Conservation (phyloP, 345 rosid species). For the Eucalyptus melliodora region DNA sequence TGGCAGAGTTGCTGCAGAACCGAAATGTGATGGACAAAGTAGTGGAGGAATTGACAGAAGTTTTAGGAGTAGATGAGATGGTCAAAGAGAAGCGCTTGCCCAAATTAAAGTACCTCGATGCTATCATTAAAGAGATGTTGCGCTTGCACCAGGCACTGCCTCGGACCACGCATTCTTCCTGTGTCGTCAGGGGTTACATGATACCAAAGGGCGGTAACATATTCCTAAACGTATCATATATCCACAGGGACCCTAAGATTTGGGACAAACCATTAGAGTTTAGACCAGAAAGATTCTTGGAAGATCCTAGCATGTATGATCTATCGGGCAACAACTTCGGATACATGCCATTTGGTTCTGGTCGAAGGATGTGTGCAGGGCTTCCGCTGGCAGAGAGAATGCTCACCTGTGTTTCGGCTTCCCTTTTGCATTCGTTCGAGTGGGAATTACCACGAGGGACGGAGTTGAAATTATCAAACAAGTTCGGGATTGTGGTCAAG, state of each 20-base stretch:
- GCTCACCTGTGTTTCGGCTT: conserved; percentile 16
- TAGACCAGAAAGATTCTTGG: conserved; percentile 28
- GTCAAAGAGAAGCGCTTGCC: conserved; percentile 39
- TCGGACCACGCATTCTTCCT: conserved; percentile 7
- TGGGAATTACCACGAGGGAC: conserved; percentile 30
- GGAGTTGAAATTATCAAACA: conserved; percentile 18
- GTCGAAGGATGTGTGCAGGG: conserved; percentile 43
- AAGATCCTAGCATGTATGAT: conserved; percentile 4
- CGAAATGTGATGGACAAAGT: conserved; percentile 12
- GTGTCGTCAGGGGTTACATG: not conserved
- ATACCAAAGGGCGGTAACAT: conserved; percentile 27
- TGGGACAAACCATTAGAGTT: conserved; percentile 44
- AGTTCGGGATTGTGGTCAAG: conserved; percentile 34
- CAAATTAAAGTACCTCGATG: conserved; percentile 15
- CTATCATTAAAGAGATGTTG: conserved; percentile 27
- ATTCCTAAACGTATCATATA: conserved; percentile 30
- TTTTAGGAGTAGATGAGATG: conserved; percentile 16
- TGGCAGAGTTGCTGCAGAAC: conserved; percentile 28
- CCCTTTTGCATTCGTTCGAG: conserved; percentile 38
- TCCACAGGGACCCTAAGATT: conserved; percentile 37
- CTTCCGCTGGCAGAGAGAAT: conserved; percentile 35
- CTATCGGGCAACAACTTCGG: conserved; percentile 17
- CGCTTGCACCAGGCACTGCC: conserved; percentile 41
- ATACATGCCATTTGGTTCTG: conserved; percentile 48
- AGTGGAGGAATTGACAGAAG: conserved; percentile 12